phyloP scores from a whole-genome alignment of 805 yeast genomes.

The Pichia phayaonensis region DNA sequence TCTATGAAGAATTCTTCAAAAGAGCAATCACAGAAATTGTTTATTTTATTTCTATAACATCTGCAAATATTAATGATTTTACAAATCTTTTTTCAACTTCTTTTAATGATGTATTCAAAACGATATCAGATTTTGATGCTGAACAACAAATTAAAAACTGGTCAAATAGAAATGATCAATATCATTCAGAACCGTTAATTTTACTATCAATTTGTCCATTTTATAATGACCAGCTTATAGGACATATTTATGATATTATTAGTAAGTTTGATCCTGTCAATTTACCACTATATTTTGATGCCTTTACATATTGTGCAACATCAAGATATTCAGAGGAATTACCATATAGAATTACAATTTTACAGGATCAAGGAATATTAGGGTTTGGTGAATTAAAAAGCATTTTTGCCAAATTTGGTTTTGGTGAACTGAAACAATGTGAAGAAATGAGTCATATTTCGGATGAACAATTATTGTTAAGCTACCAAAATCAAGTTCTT shows the following conservation, averaged over 20 bases:
- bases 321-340: conserved; percentile 37
- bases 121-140: conserved; percentile 21
- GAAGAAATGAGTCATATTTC: conserved; percentile 14
- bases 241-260: conserved; percentile 38
- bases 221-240: conserved; percentile 42
- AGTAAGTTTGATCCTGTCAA: conserved; percentile 35
- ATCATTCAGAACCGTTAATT: conserved; percentile 26
- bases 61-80: conserved; percentile 16
- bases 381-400: conserved; percentile 39
- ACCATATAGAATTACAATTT: conserved; percentile 32
- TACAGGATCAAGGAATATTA: conserved; percentile 43
- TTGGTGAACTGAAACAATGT: conserved; percentile 19
- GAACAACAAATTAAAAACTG: conserved; percentile 18
- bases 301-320: conserved; percentile 44
- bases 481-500: conserved; percentile 22
- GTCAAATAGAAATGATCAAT: conserved; percentile 18
- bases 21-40: conserved; percentile 49
- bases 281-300: conserved; percentile 49
- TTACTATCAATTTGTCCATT: conserved; percentile 41
- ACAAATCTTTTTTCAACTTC: conserved; percentile 13
- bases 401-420: conserved; percentile 23
- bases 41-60: conserved; percentile 31
- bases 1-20: conserved; percentile 41
- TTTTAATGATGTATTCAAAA: conserved; percentile 17
- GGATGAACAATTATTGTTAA: conserved; percentile 22